Evolutionary conservation across 2,329 filamentous ascomycete genomes (phyloP), one percentile per base, ranked within the genome.

Genomic region (Fonsecaea monophora): DNA sequence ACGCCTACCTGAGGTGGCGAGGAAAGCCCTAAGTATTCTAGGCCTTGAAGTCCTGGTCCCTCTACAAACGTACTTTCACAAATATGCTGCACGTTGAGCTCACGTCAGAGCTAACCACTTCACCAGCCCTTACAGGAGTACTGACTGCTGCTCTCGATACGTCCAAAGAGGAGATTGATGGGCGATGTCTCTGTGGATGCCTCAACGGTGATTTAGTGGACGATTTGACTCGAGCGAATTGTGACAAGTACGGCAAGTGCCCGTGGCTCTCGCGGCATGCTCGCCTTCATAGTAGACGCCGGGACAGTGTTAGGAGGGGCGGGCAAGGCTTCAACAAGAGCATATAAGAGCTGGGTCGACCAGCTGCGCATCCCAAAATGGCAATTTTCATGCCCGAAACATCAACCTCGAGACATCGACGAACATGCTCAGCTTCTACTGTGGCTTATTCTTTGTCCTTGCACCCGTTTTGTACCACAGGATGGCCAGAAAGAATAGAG

Each of bases 291-390:
- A 21, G n/a, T 21, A 3, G 10, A 48, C 7, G 4, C 10, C 5
- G 10, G 42, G n/a, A 18, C n/a, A 7, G 4, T 48, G 42, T 15
- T 15, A 42, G 38, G n/a, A 25, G 25, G 25, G 38, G n/a, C 21
- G 42, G n/a, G 42, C 7, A 7, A 18, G 7, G n/a, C 15, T 48
- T 48, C 42, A 48, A 48, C 42, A 48, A 18, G 42, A 21, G 6
- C n/a, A 48, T 48, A 48, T 48, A 48, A 48, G n/a, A 21, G 42
- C 37, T 38, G n/a, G n/a, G n/a, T 48, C 8, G n/a, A 48, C n/a
- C n/a, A 7, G 10, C 42, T 18, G n/a, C 15, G 12, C 13, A 10
- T 9, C n/a, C 18, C 42, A 18, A 48, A n/a, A 48, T 48, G 42
- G 42, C 42, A 48, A 21, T 18, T 48, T 21, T 48, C 42, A 5